Base-by-base conservation (phyloP, 208 protist species). In the Acanthamoeba royreba region DNA sequence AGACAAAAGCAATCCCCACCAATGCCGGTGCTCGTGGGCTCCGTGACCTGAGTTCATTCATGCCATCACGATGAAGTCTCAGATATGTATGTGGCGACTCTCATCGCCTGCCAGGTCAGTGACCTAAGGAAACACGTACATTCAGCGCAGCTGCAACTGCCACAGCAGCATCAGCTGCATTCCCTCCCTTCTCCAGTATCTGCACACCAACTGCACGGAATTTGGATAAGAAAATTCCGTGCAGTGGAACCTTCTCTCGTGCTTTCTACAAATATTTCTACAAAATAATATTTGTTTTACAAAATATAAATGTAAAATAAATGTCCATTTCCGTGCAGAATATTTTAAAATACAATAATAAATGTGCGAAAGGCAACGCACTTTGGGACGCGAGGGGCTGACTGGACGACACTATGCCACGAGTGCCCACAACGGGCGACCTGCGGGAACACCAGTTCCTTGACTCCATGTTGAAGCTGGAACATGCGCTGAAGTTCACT, bases 1-100 rank as follows among this genome's bases (percentile, higher is more conserved):
- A 98, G 87, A 5, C 72, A 85, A 87, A 98, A 98, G 25, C 43
- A 77, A 58, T 98, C 97, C 28, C 97, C 97, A 31, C 96, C 97
- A 11, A 98, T 94, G 17, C 97, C 96, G n/a, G 96, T 97, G 49
- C 58, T 92, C 22, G 93, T 91, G 1, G 95, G 94, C 87, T 96
- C 95, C 17, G 87, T 55, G 28, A 95, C 94, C 69, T 85, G 22
- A n/a, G n/a, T n/a, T n/a, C n/a, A n/a, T n/a, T n/a, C n/a, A n/a
- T n/a, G n/a, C n/a, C n/a, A n/a, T n/a, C n/a, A n/a, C n/a, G n/a
- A n/a, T n/a, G n/a, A n/a, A n/a, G n/a, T n/a, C n/a, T n/a, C n/a
- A n/a, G n/a, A n/a, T n/a, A n/a, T n/a, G n/a, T n/a, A n/a, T 22
- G 66, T n/a, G n/a, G n/a, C n/a, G n/a, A n/a, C n/a, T n/a, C n/a